Evolutionary conservation across 352 stramenopile genomes (phyloP).

Genomic region (Pythium rishiriense): DNA sequence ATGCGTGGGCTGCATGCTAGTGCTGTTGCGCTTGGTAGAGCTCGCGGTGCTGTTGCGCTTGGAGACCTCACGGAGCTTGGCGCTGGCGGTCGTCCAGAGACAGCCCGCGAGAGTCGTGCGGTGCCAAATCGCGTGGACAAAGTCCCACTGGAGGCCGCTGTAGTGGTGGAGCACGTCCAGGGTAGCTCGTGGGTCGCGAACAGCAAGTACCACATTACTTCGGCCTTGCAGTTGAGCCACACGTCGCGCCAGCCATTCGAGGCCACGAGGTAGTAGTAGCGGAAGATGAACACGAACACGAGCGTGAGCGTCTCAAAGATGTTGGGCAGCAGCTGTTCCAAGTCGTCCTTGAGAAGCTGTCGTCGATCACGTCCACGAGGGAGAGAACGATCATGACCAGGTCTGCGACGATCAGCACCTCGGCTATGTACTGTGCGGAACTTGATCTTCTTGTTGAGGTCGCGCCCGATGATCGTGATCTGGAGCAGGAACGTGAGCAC

Average conservation of each 20-base stretch:
- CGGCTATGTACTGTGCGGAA: conserved; percentile 13
- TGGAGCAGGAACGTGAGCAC: conserved; percentile 22
- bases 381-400: too few species aligned
- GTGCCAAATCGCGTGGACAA: conserved; percentile 19
- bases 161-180: conserved; percentile 16
- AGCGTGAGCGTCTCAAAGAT: conserved; percentile 9
- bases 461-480: conserved; percentile 21
- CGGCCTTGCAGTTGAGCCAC: conserved; percentile 25
- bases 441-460: conserved; percentile 23
- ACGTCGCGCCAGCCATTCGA: conserved; percentile 29
- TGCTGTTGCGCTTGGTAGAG: too few species aligned
- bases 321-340: not conserved
- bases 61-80: not conserved
- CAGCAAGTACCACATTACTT: conserved; percentile 34
- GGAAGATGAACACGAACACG: conserved; percentile 39
- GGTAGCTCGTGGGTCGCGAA: conserved; percentile 28
- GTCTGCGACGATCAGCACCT: too few species aligned
- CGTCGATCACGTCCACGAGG: too few species aligned
- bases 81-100: conserved; percentile 3
- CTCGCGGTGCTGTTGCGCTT: not conserved
- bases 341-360: conserved; percentile 5
- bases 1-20: not conserved
- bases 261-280: conserved; percentile 38
- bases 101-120: conserved; percentile 19
- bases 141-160: conserved; percentile 17